A percentile compares a stretch with the other conserved stretches of the same genome.
Conservation (phyloP, 2,329 filamentous ascomycete species). For the Lasiodiplodia sp. region DNA sequence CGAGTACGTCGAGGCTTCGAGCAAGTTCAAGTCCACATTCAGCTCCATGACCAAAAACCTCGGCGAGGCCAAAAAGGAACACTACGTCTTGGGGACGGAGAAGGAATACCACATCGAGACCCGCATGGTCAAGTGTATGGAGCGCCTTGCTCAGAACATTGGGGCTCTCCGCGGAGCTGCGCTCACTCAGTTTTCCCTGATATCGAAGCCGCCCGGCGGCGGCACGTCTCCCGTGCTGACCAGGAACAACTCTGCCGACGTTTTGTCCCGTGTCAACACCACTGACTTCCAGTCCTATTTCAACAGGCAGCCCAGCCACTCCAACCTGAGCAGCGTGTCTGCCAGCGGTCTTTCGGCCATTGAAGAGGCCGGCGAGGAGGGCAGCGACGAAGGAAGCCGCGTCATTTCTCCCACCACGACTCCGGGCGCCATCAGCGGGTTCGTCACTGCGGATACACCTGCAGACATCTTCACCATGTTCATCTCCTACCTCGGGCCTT, state of each 20-base stretch:
- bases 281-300: slow-evolving; percentile 14
- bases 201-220: slow-evolving; percentile 63
- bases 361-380: slow-evolving; percentile 40
- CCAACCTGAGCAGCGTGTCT: slow-evolving; percentile 38
- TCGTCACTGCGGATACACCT: slow-evolving; percentile 58
- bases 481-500: slow-evolving; percentile 86
- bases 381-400: slow-evolving; percentile 3
- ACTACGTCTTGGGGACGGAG: slow-evolving; percentile 82
- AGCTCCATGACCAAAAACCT: slow-evolving; percentile 77
- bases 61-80: slow-evolving; percentile 86
- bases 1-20: slow-evolving; percentile 68
- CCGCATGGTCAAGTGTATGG: slow-evolving; percentile 81
- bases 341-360: slow-evolving; percentile 47
- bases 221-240: slow-evolving; percentile 4
- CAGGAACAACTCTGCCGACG: neutral
- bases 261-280: slow-evolving; percentile 14
- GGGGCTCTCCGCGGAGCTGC: slow-evolving; percentile 90
- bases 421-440: slow-evolving; percentile 30
- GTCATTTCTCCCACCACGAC: neutral
- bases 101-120: slow-evolving; percentile 80
- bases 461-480: slow-evolving; percentile 92
- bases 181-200: slow-evolving; percentile 83
- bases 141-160: slow-evolving; percentile 84
- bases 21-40: slow-evolving; percentile 72
- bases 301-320: slow-evolving; percentile 6